Base-by-base conservation (phyloP, 2,329 filamentous ascomycete species). In the Ophiostoma montium region DNA sequence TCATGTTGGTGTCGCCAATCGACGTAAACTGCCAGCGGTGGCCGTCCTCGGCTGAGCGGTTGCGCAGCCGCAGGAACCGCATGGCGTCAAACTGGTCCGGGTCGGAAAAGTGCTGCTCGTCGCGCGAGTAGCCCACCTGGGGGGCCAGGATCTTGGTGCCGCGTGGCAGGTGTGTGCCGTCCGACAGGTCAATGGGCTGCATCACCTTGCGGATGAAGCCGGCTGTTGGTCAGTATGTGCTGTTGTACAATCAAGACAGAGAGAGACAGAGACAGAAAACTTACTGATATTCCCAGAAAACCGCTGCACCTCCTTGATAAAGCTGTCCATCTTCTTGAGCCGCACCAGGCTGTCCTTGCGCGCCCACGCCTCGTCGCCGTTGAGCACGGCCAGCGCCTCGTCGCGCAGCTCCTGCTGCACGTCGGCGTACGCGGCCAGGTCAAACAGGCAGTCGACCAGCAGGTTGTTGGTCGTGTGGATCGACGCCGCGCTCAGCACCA, bases 391-490 rank as follows among this genome's bases (percentile, higher is more conserved):
- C 23, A 61, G 56, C 1, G 70, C 72, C 56, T 78, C 74, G 21
- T 70, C 63, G 2, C 72, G 63, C 48, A 78, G 58, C 48, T 69
- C 66, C 16, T 69, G 62, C 46, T 75, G 67, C 5, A 68, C 63
- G 16, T 74, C 70, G 0, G 67, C 69, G 32, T 71, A 60, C 3
- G 67, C 65, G 3, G 67, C 67, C 13, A 77, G 61, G 52, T 76
- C 72, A 49, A 68, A 72, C 47, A 77, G 62, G 50, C 70, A 67
- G 53, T 75, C 70, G 21, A 67, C 70, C 3, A 72, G 55, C 3
- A 69, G 56, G 16, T 66, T 65, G 51, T 67, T 69, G 0, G 68
- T 70, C 2, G 67, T 68, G 50, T 71, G 68, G 16, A 71, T 70
- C 6, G 67, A 64, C 2, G 68, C 67, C 5, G 68, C 65, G 16